phyloP scores from a whole-genome alignment of 2,329 filamentous ascomycete genomes.

The Domatiomyces catenatus region DNA sequence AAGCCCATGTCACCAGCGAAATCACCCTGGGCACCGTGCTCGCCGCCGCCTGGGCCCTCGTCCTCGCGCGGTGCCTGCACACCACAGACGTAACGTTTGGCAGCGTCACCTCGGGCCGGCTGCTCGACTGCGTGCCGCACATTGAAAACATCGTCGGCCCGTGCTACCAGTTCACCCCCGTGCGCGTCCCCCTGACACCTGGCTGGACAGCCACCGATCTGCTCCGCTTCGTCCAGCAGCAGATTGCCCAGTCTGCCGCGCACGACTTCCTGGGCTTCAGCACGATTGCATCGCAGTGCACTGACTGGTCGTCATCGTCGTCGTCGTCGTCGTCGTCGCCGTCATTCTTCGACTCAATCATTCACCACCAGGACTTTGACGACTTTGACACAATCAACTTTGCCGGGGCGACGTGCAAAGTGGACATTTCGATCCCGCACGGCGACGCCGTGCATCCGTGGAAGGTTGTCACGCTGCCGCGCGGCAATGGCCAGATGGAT shows the following conservation, averaged over 20 bases:
- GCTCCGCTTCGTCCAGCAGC: slow-evolving; percentile 39
- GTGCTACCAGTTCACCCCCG: slow-evolving; percentile 52
- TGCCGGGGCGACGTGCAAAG: slow-evolving; percentile 24
- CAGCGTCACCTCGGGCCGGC: slow-evolving; percentile 50
- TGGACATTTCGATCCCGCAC: slow-evolving; percentile 48
- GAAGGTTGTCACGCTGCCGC: slow-evolving; percentile 47
- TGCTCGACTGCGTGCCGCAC: slow-evolving; percentile 39
- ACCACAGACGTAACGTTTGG: slow-evolving; percentile 48
- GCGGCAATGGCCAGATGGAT: slow-evolving; percentile 36
- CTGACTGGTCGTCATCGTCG: slow-evolving; percentile 27
- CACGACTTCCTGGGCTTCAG: slow-evolving; percentile 40
- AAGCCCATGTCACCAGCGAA: slow-evolving; percentile 36
- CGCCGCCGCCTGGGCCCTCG: slow-evolving; percentile 50
- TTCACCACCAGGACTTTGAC: slow-evolving; percentile 42
- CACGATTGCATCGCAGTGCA: slow-evolving; percentile 38
- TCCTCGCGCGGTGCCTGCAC: slow-evolving; percentile 40
- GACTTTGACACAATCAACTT: slow-evolving; percentile 40
- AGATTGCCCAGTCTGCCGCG: slow-evolving; percentile 40
- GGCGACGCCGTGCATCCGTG: slow-evolving; percentile 41
- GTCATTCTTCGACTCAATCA: slow-evolving; percentile 39
- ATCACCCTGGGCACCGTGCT: slow-evolving; percentile 50
- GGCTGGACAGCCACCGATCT: slow-evolving; percentile 39
- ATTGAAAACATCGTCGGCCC: slow-evolving; percentile 47
- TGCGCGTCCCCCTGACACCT: slow-evolving; percentile 42
- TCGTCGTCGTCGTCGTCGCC: slow-evolving; percentile 16